These are phyloP conservation scores for Leishmania major DNA, from an alignment of 208 protist genomes.

Conservation along the genomic window DNA sequence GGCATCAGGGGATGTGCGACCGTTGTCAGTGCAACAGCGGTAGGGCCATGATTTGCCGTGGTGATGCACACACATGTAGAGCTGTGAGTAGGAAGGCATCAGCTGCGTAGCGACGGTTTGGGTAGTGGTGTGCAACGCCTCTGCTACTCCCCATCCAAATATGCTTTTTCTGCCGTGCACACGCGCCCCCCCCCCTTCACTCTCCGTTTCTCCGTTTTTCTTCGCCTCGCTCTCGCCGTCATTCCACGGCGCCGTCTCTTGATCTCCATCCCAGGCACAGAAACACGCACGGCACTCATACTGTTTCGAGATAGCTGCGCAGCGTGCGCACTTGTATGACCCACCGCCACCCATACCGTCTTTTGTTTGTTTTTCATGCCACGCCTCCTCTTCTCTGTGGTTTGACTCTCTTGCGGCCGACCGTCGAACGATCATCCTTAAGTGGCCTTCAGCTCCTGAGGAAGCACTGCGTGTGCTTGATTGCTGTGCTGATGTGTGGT, in stretches of 20 bases:
- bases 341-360: neutral
- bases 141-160: neutral
- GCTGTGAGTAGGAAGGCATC: neutral
- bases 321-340: neutral
- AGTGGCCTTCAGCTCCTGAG: neutral
- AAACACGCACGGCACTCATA: neutral
- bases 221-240: neutral
- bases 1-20: neutral
- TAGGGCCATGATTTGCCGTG: neutral
- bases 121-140: neutral
- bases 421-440: no score
- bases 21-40: neutral
- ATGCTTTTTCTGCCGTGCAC: neutral
- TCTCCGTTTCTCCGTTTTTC: neutral
- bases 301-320: neutral
- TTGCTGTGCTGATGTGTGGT: neutral
- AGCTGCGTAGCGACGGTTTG: neutral
- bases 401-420: neutral
- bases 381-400: neutral
- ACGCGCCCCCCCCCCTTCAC: neutral
- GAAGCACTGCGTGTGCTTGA: neutral
- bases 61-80: neutral
- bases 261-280: constrained; percentile 5
- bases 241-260: constrained; percentile 4
- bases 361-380: no score